Evolutionary conservation across 108 stramenopile species (phyloP), one percentile per base, ranked within the genome.

Genomic region (Bacterosira constricta): DNA sequence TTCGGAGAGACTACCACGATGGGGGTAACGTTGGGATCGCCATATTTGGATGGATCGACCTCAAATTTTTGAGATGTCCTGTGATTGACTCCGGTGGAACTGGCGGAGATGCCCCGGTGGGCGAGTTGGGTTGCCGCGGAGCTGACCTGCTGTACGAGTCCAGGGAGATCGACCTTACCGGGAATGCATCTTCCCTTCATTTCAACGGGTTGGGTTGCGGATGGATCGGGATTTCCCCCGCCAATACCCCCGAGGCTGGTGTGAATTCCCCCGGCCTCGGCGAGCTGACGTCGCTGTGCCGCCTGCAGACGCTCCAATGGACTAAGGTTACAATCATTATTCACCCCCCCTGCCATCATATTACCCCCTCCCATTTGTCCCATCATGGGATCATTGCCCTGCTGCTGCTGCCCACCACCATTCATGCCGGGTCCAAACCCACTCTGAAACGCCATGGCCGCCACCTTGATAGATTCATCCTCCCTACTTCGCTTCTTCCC

Each of bases 101-200:
- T 21, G 25, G 12, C 39, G 17, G 1, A 17, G 17, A 64, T 77
- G 2, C 92, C 93, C 39, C 87, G 80, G 71, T 94, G 89, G 5
- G 90, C 89, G 3, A 94, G 73, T 46, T 94, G 93, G n/a, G 82
- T 84, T 17, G 92, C 90, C 1, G 77, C 71, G 8, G 71, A 73
- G 63, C 76, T 90, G 17, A 93, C 92, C 30, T 75, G 68, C 32
- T 88, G 85, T 38, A 91, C 86, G 49, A 93, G 75, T 13, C 68
- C 75, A 18, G 87, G 88, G 17, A 94, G 63, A 56, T 94, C 89
- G 6, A 87, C 67, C 45, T 76, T 90, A 3, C 89, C 89, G 2
- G 92, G 85, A 12, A 90, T 63, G 41, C 90, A 94, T 30, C 82
- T 87, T 26, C 84, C 86, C 73, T 86, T 86, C 46, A 91, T 67